These are phyloP conservation scores for Chaetothyriales sp. DNA, from an alignment of 2,329 filamentous ascomycete species.

Conservation along the genomic window DNA sequence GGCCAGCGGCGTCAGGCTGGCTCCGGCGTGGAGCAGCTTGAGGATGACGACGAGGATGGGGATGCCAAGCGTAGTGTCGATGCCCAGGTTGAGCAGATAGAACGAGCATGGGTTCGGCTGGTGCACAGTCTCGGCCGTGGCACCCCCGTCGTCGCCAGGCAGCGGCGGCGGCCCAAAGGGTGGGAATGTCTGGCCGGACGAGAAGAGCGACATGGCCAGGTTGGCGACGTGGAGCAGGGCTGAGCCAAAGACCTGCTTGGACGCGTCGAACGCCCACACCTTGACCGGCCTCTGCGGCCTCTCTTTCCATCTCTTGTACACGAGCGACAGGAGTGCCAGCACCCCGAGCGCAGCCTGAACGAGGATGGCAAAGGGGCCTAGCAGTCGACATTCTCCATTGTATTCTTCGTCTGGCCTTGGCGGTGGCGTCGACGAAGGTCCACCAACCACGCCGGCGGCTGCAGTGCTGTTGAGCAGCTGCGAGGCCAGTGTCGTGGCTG, in stretches of 20 bases:
- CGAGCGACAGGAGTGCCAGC: conserved; percentile 68
- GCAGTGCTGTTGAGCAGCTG: conserved; percentile 9
- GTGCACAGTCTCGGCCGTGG: conserved; percentile 39
- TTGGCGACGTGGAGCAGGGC: conserved; percentile 84
- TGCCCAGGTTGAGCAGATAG: conserved; percentile 82
- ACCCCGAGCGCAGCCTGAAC: conserved; percentile 77
- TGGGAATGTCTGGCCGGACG: conserved; percentile 53
- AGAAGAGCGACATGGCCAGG: conserved; percentile 90
- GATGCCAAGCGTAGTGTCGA: conserved; percentile 93
- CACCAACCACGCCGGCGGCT: neutral
- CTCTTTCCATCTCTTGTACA: conserved; percentile 88
- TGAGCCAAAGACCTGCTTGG: conserved; percentile 92
- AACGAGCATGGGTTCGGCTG: conserved; percentile 90
- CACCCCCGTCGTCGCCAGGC: conserved; percentile 18
- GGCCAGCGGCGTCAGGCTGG: conserved; percentile 61
- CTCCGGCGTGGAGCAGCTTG: conserved; percentile 56
- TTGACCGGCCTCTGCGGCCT: conserved; percentile 80
- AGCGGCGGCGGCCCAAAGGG: conserved; percentile 22
- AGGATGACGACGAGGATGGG: conserved; percentile 85
- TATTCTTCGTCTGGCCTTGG: conserved; percentile 26
- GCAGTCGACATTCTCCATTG: conserved; percentile 65
- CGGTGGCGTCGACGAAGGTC: conserved; percentile 9
- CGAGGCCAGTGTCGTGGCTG: conserved; percentile 1
- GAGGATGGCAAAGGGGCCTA: conserved; percentile 80
- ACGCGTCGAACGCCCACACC: conserved; percentile 96